Conservation (phyloP, 192 early-diverging fungal genomes). For the Umbelopsis isabellina region DNA sequence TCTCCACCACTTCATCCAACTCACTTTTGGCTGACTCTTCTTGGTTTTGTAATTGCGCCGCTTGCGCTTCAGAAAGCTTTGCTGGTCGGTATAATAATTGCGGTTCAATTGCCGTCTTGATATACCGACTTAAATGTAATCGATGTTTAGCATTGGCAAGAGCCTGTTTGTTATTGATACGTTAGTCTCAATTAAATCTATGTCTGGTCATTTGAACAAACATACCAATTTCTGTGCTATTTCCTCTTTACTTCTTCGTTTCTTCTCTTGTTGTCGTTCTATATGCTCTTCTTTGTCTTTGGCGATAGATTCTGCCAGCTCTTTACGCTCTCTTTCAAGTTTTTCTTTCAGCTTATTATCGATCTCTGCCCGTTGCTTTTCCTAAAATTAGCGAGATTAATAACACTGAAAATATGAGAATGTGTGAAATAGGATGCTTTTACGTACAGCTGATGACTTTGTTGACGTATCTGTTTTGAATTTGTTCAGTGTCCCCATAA, state of each 20-base stretch:
- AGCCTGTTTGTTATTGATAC: slow-evolving; percentile 7
- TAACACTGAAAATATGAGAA: not conserved
- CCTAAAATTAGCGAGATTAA: slow-evolving; percentile 32
- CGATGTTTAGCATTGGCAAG: slow-evolving; percentile 22
- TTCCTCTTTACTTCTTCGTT: slow-evolving; percentile 22
- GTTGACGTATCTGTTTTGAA: slow-evolving; percentile 53
- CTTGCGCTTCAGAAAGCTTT: slow-evolving; percentile 25
- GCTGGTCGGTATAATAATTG: slow-evolving; percentile 38
- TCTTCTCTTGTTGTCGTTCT: slow-evolving; percentile 22
- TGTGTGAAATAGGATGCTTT: not conserved
- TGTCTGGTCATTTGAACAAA: not conserved
- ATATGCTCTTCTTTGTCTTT: slow-evolving; percentile 44
- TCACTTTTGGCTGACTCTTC: not conserved
- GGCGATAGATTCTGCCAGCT: slow-evolving; percentile 41
- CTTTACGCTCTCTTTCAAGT: slow-evolving; percentile 47
- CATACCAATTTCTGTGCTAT: slow-evolving; percentile 17
- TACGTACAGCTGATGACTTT: slow-evolving; percentile 51
- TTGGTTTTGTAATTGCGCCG: slow-evolving; percentile 5
- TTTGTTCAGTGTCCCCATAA: slow-evolving; percentile 56
- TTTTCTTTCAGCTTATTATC: slow-evolving; percentile 47
- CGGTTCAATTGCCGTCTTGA: slow-evolving; percentile 36
- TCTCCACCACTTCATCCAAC: slow-evolving; percentile 3
- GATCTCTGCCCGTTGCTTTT: slow-evolving; percentile 48
- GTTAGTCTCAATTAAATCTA: not conserved
- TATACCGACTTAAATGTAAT: slow-evolving; percentile 34